Conservation (phyloP, 768 basidiomycete species). For the Lentinus tigrinus region DNA sequence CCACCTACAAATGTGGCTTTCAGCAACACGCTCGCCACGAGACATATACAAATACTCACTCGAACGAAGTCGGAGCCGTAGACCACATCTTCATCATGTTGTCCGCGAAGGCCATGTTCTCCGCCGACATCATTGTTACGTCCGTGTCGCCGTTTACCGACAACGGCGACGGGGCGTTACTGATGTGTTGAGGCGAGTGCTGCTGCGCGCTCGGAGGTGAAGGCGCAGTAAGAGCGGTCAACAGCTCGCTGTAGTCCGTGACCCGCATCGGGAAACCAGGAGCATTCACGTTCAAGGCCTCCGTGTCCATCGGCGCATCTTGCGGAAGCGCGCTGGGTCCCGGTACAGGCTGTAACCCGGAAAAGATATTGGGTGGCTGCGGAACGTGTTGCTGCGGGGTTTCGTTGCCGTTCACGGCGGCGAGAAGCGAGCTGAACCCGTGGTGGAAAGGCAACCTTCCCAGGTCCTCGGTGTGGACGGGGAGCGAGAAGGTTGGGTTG, state of each 20-base stretch:
- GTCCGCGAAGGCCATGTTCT: conserved; percentile 29
- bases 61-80: conserved; percentile 53
- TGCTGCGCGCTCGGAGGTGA: background rate
- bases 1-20: conserved; percentile 25
- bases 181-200: background rate
- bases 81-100: conserved; percentile 60
- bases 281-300: background rate
- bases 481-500: conserved; percentile 1
- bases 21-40: background rate
- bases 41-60: conserved; percentile 39
- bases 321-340: background rate
- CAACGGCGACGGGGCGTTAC: background rate
- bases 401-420: no score
- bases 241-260: background rate
- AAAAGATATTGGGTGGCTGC: background rate
- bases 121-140: background rate
- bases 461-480: conserved; percentile 25
- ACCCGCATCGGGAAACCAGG: background rate
- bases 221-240: background rate
- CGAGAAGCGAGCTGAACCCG: conserved; percentile 12
- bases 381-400: background rate
- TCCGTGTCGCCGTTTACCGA: conserved; percentile 16
- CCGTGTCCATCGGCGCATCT: background rate
- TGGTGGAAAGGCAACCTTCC: conserved; percentile 45
- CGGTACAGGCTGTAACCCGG: background rate